Conservation (phyloP, 768 basidiomycete genomes). For the Fomitopsis serialis region DNA sequence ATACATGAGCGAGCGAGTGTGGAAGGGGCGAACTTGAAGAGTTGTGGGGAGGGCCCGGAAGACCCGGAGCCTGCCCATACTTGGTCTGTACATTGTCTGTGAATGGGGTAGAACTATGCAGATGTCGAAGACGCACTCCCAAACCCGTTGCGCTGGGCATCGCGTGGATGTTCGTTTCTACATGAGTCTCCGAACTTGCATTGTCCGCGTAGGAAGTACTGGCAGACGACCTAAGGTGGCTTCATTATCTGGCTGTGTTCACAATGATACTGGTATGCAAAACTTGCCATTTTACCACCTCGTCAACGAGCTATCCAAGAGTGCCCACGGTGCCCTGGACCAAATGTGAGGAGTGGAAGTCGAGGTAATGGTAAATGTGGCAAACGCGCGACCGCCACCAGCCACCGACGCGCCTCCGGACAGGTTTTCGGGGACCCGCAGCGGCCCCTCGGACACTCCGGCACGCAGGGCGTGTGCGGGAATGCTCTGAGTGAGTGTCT, state of each 20-base stretch:
- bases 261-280: no score
- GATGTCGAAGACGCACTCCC: conserved; percentile 40
- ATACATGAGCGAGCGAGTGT: background rate
- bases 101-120: background rate
- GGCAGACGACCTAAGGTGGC: conserved; percentile 45
- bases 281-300: no score
- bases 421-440: no score
- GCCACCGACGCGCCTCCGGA: no score
- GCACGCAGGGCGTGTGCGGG: no score
- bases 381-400: no score
- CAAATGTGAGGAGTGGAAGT: no score
- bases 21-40: conserved; percentile 21
- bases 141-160: conserved; percentile 35
- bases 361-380: no score
- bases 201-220: conserved; percentile 54
- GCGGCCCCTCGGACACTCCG: no score
- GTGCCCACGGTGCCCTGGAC: no score
- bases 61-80: conserved; percentile 11
- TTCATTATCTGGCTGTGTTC: background rate
- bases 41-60: conserved; percentile 4
- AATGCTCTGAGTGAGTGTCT: no score
- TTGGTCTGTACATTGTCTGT: conserved; percentile 11
- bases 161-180: conserved; percentile 56
- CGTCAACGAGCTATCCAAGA: no score
- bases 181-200: conserved; percentile 66